A percentile compares a stretch with the other conserved stretches of the same genome.
Conservation (phyloP, 805 yeast species). For the Wickerhamiella occidentalis region DNA sequence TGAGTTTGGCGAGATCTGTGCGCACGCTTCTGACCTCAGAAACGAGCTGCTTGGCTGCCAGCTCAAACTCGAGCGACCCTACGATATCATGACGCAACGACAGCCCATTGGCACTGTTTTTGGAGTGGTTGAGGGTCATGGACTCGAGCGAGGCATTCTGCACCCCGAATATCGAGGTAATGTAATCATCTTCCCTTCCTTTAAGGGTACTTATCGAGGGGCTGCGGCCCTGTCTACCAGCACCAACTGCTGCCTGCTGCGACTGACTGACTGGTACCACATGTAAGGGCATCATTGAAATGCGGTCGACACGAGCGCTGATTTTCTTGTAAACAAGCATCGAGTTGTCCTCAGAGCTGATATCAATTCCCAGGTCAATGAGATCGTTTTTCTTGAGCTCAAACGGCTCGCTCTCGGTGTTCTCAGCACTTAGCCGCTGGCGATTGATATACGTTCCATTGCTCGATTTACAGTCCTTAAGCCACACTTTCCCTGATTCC, state of each 20-base stretch:
- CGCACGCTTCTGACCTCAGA: slow-evolving; percentile 26
- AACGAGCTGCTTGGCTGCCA: slow-evolving; percentile 27
- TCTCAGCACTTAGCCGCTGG: slow-evolving; percentile 48
- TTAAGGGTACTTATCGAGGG: slow-evolving; percentile 10
- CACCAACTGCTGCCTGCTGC: background rate
- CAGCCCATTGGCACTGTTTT: slow-evolving; percentile 27
- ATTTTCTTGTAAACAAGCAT: slow-evolving; percentile 72
- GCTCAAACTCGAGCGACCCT: slow-evolving; percentile 25
- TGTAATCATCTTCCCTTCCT: slow-evolving; percentile 4
- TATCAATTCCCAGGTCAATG: slow-evolving; percentile 90
- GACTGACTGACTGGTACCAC: slow-evolving; percentile 11
- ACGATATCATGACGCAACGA: slow-evolving; percentile 26
- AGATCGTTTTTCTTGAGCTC: slow-evolving; percentile 68
- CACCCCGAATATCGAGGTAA: slow-evolving; percentile 27
- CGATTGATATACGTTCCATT: slow-evolving; percentile 92
- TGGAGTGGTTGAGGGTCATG: slow-evolving; percentile 27
- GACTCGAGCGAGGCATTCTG: slow-evolving; percentile 26
- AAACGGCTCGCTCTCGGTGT: slow-evolving; percentile 38
- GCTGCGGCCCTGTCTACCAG: slow-evolving; percentile 4
- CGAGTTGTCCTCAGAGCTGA: slow-evolving; percentile 35
- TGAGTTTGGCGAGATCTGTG: slow-evolving; percentile 28
- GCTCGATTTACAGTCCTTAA: slow-evolving; percentile 78
- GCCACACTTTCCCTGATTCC: slow-evolving; percentile 49
- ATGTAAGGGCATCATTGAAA: slow-evolving; percentile 42
- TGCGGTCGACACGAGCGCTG: slow-evolving; percentile 66